phyloP scores from a whole-genome alignment of 2,329 filamentous ascomycete species.

The Neoascochyta sp. region DNA sequence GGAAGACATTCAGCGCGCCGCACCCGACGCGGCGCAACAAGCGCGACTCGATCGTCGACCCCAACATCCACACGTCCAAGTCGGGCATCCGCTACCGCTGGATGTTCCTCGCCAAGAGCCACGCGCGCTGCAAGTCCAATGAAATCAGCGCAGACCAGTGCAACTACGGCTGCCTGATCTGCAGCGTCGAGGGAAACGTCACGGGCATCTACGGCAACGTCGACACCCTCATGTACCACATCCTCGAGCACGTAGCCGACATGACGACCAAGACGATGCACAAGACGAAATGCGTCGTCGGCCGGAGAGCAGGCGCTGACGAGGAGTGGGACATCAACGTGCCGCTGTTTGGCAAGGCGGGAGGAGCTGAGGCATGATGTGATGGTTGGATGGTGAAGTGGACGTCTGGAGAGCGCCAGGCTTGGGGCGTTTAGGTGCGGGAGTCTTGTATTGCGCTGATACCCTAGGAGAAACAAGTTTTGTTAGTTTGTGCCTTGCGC shows the following conservation, averaged over 20 bases:
- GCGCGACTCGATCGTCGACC: constrained; percentile 28
- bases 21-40: constrained; percentile 28
- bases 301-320: constrained; percentile 25
- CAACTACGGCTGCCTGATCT: constrained; percentile 39
- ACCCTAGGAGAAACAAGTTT: too few relatives aligned
- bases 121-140: constrained; percentile 18
- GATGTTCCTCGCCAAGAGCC: constrained; percentile 40
- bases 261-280: constrained; percentile 25
- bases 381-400: too few relatives aligned
- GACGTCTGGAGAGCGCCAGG: too few relatives aligned
- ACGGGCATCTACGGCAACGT: constrained; percentile 38
- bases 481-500: too few relatives aligned
- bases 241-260: constrained; percentile 34
- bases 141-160: constrained; percentile 13
- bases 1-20: constrained; percentile 20
- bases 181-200: constrained; percentile 28
- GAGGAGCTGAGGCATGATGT: too few relatives aligned
- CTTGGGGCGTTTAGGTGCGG: too few relatives aligned
- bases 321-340: constrained; percentile 42
- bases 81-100: constrained; percentile 37
- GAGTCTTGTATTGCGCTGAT: too few relatives aligned
- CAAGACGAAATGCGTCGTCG: constrained; percentile 37
- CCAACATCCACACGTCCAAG: constrained; percentile 19
- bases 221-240: constrained; percentile 40
- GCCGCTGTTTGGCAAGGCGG: constrained; percentile 22